phyloP scores from a whole-genome alignment of 768 basidiomycete species.

The Russula lepida region DNA sequence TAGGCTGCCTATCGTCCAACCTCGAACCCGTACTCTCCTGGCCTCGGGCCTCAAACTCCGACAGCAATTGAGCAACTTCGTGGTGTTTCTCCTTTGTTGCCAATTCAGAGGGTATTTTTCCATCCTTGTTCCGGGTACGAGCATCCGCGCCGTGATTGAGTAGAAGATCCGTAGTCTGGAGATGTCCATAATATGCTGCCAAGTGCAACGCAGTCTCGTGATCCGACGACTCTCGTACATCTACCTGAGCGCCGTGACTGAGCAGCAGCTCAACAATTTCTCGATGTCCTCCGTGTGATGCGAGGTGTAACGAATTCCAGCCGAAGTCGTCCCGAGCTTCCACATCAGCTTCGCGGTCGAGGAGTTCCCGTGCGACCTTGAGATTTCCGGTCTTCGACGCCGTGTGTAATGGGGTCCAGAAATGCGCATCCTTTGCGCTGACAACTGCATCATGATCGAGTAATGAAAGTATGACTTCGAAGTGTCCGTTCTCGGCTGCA shows the following conservation, averaged over 20 bases:
- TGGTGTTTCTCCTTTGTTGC: background rate
- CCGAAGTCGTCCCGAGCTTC: no score
- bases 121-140: background rate
- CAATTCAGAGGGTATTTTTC: background rate
- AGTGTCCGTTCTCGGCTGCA: no score
- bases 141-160: background rate
- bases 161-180: background rate
- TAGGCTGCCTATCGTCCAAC: background rate
- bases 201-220: background rate
- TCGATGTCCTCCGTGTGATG: background rate
- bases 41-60: background rate
- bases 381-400: background rate
- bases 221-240: background rate
- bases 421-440: no score
- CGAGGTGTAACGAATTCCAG: background rate
- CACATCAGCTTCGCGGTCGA: background rate
- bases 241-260: background rate
- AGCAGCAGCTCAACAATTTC: background rate
- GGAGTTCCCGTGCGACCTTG: background rate
- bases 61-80: background rate
- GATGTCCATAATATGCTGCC: background rate
- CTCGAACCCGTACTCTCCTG: background rate
- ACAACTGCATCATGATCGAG: no score
- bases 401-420: no score
- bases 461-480: no score